A percentile compares a stretch with the other conserved stretches of the same genome.
phyloP scores from a whole-genome alignment of 2,329 filamentous ascomycete species.

The Trichoderma breve region DNA sequence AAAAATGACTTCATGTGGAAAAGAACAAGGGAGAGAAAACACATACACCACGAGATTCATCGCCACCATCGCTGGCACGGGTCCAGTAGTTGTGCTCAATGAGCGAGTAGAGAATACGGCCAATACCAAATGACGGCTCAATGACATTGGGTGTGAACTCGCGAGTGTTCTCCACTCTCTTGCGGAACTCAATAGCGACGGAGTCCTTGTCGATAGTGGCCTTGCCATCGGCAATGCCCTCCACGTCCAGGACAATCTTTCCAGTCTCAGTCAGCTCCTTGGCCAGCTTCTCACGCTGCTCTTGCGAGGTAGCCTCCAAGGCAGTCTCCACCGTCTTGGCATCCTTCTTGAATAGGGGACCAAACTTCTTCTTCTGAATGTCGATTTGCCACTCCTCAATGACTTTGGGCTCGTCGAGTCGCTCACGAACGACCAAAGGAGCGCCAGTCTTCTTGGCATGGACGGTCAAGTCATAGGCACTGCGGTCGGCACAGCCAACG shows the following conservation, averaged over 20 bases:
- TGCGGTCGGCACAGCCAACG: constrained; percentile 93
- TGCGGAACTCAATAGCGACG: constrained; percentile 79
- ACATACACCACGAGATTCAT: constrained; percentile 79
- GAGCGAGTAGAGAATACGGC: constrained; percentile 86
- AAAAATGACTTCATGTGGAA: not conserved
- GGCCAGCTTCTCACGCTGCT: constrained; percentile 75
- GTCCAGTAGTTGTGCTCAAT: constrained; percentile 97
- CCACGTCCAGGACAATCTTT: constrained; percentile 74
- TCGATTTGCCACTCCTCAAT: constrained; percentile 87
- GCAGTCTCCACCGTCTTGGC: constrained; percentile 81
- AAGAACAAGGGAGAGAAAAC: not conserved
- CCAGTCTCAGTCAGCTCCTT: constrained; percentile 70
- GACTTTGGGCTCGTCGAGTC: constrained; percentile 70
- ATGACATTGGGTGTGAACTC: constrained; percentile 96
- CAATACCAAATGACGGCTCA: constrained; percentile 96
- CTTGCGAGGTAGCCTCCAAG: constrained; percentile 72
- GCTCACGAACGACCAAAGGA: constrained; percentile 80
- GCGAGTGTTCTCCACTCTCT: constrained; percentile 75
- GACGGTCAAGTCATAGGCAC: constrained; percentile 89
- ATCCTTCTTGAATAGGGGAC: constrained; percentile 92
- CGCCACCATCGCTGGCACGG: constrained; percentile 59
- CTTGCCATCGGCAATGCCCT: constrained; percentile 64
- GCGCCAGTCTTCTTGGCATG: constrained; percentile 91
- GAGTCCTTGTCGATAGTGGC: constrained; percentile 78
- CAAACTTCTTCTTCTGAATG: constrained; percentile 93